Base-by-base conservation (phyloP, 2,329 filamentous ascomycete species). In the Aspergillus spinulosporus region DNA sequence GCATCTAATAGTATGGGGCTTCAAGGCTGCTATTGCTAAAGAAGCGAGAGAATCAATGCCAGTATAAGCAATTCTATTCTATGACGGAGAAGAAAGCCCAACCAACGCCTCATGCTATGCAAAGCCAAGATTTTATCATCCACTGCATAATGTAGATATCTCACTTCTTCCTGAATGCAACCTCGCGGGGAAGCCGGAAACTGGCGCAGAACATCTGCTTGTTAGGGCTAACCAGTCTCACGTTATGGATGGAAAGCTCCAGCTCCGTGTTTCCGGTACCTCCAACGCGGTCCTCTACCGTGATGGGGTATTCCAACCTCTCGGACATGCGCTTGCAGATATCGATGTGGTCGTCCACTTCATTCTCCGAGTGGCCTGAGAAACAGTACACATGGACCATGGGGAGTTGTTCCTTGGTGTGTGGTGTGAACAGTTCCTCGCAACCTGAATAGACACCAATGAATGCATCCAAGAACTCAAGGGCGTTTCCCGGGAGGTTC, bases 131-230 rank as follows among this genome's bases (percentile, higher is more conserved):
- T 4, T 5, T 37, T 42, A 62, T 60, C 56, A 49, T 26, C 11
- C 47, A 26, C 12, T 42, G 11, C 26, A 37, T 8, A 15, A 12
- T 31, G 12, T 31, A 32, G 12, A 5, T n/a, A 31, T 3, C 7
- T 43, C 28, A 45, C 15, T 28, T 37, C 44, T 69, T 66, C 28
- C 64, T 67, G 76, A 96, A 97, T 12, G 92, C 94, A 4, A 97
- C 90, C 65, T 90, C 86, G 34, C 79, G 75, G 2, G 94, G 94
- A 58, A 99, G 71, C 60, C 92, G 84, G 75, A 99, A 97, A 64
- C 86, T 95, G 32, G 91, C 93, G 73, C 94, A 97, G 74, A 93
- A 97, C 92, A 97, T 97, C 69, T 88, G 84, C 81, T 99, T 99
- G 68, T 90, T 88, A 4, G 94, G 94, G 57, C 92, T 90, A 54